Evolutionary conservation across 2,329 filamentous ascomycete genomes (phyloP).

Genomic region (Fusarium setosum): DNA sequence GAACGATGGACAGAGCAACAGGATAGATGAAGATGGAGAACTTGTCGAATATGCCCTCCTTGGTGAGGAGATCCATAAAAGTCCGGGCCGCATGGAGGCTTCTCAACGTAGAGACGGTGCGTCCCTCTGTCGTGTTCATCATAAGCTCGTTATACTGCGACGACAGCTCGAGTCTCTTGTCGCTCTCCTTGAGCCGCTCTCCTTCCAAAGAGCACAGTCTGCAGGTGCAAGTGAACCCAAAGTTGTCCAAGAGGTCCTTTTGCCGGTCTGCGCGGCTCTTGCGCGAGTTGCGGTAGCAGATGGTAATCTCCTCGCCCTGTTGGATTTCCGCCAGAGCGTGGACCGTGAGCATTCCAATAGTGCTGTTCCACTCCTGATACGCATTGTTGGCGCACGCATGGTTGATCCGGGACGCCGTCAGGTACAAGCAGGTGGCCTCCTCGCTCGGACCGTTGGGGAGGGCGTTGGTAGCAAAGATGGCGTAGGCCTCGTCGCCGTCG

Average conservation of each 20-base stretch:
- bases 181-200: not conserved
- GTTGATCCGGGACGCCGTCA: conserved; percentile 39
- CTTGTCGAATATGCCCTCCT: conserved; percentile 1
- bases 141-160: not conserved
- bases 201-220: conserved; percentile 1
- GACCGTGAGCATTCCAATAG: conserved; percentile 32
- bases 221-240: conserved; percentile 11
- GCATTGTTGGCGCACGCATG: conserved; percentile 43
- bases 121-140: not conserved
- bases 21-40: conserved; percentile 49
- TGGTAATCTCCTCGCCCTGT: conserved; percentile 39
- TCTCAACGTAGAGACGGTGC: not conserved
- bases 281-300: conserved; percentile 21
- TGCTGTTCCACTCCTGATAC: conserved; percentile 36
- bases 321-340: conserved; percentile 39
- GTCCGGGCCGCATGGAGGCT: not conserved
- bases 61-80: not conserved
- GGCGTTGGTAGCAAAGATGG: conserved; percentile 16
- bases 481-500: not conserved
- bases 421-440: conserved; percentile 28
- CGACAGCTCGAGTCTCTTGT: not conserved
- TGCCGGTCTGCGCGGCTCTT: not conserved
- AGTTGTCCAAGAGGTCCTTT: not conserved
- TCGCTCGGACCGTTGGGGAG: not conserved
- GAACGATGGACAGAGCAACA: conserved; percentile 44